phyloP scores from a whole-genome alignment of 106 monocot species.

The Amphibolis antarctica region DNA sequence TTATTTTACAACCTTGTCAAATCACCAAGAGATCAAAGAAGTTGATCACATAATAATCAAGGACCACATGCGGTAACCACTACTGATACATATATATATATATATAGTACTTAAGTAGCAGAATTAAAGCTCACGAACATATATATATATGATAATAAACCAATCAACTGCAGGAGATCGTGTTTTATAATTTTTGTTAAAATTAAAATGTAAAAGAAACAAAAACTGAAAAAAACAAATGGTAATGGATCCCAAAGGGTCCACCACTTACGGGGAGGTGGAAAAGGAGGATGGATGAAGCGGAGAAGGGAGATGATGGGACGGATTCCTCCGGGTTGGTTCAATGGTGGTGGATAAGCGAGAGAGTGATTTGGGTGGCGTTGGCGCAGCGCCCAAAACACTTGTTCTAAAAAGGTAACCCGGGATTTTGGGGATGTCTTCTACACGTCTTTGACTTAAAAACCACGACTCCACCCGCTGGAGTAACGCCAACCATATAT shows the following conservation, averaged over 20 bases:
- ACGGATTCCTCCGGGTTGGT: background rate
- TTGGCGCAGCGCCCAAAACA: constrained; percentile 4
- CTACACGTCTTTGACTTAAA: constrained; percentile 2
- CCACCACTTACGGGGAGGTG: background rate
- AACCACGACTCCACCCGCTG: background rate
- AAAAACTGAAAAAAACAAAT: background rate
- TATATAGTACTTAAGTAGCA: no score
- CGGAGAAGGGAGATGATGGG: constrained; percentile 1
- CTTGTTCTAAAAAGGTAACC: constrained; percentile 3
- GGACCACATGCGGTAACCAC: no score
- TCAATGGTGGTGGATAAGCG: background rate
- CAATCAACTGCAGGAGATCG: no score
- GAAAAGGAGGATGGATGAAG: background rate
- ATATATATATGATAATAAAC: no score
- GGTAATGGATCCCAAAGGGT: background rate
- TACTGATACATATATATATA: no score
- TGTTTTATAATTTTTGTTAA: no score
- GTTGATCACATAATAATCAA: no score
- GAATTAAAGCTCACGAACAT: no score
- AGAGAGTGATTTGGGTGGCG: background rate
- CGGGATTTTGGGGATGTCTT: constrained; percentile 7
- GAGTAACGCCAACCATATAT: background rate
- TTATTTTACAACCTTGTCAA: no score
- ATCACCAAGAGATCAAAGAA: no score
- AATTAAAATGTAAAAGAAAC: no score